Conservation (phyloP, 1,139 yeast genomes). For the Blastobotrys raffinosifermentans region DNA sequence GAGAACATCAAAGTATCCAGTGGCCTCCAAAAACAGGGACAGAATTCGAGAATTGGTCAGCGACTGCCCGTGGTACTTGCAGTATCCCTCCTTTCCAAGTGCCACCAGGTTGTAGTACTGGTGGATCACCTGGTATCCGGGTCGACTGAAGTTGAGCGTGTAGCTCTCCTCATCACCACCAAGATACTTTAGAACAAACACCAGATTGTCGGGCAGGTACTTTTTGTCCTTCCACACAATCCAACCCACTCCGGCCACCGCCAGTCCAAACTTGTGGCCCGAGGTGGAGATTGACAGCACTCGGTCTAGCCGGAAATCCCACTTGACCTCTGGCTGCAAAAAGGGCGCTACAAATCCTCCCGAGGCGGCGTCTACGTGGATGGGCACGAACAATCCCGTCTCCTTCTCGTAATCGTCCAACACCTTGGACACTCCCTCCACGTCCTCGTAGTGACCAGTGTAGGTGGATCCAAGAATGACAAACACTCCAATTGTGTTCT, state of each 20-base stretch:
- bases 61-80: slow-evolving; percentile 55
- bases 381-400: slow-evolving; percentile 64
- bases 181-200: slow-evolving; percentile 74
- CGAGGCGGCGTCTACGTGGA: slow-evolving; percentile 91
- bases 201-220: slow-evolving; percentile 61
- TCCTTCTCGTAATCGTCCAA: slow-evolving; percentile 65
- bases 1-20: slow-evolving; percentile 65
- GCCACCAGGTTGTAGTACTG: slow-evolving; percentile 78
- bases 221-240: slow-evolving; percentile 67
- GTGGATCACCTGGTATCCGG: slow-evolving; percentile 85
- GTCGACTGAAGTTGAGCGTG: slow-evolving; percentile 82
- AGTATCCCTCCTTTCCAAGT: slow-evolving; percentile 66
- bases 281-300: slow-evolving; percentile 87
- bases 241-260: slow-evolving; percentile 93
- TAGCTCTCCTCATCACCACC: slow-evolving; percentile 89
- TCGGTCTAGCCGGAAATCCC: slow-evolving; percentile 78
- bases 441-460: slow-evolving; percentile 88
- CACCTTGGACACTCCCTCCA: slow-evolving; percentile 50
- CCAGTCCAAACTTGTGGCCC: slow-evolving; percentile 89
- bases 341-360: slow-evolving; percentile 90
- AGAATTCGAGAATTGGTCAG: slow-evolving; percentile 65
- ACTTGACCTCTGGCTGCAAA: slow-evolving; percentile 61
- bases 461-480: slow-evolving; percentile 88
- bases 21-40: slow-evolving; percentile 57
- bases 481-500: slow-evolving; percentile 87